Base-by-base conservation (phyloP, 441 rosid species). In the Pelargonium hybrid region DNA sequence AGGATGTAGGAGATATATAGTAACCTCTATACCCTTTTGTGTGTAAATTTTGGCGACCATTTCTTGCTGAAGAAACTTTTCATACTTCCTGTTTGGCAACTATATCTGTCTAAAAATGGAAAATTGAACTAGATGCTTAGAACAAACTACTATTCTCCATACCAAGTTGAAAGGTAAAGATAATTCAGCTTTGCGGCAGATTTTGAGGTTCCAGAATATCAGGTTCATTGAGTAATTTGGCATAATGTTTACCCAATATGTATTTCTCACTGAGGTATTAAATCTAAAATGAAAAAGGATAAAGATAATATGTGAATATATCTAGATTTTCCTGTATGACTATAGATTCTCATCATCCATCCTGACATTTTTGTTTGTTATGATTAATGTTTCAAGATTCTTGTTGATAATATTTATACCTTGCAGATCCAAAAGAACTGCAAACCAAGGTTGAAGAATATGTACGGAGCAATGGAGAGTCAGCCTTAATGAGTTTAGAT, bases 381-480 rank as follows among this genome's bases (percentile, higher is more conserved):
- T 62, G 39, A 70, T 54, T 20, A 34, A 75, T 48, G 20, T 65
- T 14, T 37, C 25, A 64, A 64, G 5, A 29, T 64, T 54, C 25
- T 45, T 57, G 47, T 54, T 66, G 69, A 11, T 39, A n/a, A 50
- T 21, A 67, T 71, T 8, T 76, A 69, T 83, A 71, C 68, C 75
- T 73, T 75, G 75, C 84, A 93, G 98, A 87, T 50, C 90, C 91
- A 18, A 18, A 71, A 63, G 89, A 83, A 79, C 72, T 89, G 82
- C 89, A 85, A 83, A 76, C 75, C 72, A 84, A 83, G 80, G 86
- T 92, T 56, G 98, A 95, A 80, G 87, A 85, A 80, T 75, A 78
- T 72, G 82, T 92, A 71, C 88, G 93, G 17, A 78, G 90, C 68
- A 93, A 88, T 66, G 98, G 96, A 57, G 99, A 92, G 77, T 77